Conservation (phyloP, 2,329 filamentous ascomycete genomes). For the Monosporascus sp. region DNA sequence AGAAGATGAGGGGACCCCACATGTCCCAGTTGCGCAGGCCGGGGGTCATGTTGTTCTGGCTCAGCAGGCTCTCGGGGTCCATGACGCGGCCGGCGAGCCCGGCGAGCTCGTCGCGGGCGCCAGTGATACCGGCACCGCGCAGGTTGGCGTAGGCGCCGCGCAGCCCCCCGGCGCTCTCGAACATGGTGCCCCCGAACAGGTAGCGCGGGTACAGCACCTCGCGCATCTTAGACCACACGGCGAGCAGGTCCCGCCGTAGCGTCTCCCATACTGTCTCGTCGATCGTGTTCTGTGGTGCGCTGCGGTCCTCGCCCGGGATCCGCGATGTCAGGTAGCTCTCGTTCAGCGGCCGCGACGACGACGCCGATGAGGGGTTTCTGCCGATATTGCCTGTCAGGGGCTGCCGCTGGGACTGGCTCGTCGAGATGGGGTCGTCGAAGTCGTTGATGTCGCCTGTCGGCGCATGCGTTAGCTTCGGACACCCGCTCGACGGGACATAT, state of each 20-base stretch:
- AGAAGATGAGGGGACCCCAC: slow-evolving; percentile 95
- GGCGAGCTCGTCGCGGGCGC: slow-evolving; percentile 57
- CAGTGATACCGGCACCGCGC: slow-evolving; percentile 51
- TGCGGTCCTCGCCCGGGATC: slow-evolving; percentile 88
- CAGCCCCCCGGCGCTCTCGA: slow-evolving; percentile 47
- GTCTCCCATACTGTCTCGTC: slow-evolving; percentile 98
- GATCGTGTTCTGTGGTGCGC: slow-evolving; percentile 86
- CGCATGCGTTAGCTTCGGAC: too few species aligned
- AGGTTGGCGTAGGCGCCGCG: slow-evolving; percentile 59
- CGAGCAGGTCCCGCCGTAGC: slow-evolving; percentile 82
- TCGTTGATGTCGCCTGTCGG: slow-evolving; percentile 75
- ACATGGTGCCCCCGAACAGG: slow-evolving; percentile 67
- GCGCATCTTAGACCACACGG: slow-evolving; percentile 96
- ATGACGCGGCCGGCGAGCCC: slow-evolving; percentile 57
- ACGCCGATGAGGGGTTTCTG: slow-evolving; percentile 35
- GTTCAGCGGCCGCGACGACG: slow-evolving; percentile 55
- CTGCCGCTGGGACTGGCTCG: slow-evolving; percentile 61
- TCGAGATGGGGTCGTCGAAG: slow-evolving; percentile 78
- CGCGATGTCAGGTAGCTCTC: slow-evolving; percentile 81
- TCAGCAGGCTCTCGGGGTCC: slow-evolving; percentile 56
- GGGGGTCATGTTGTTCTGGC: slow-evolving; percentile 72
- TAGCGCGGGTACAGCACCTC: slow-evolving; percentile 97
- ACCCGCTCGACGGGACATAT: too few species aligned
- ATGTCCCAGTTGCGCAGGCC: slow-evolving; percentile 95
- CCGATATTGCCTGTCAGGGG: slow-evolving; percentile 83